Evolutionary conservation across 2,329 filamentous ascomycete species (phyloP).

Genomic region (Aspergillus cejpii): DNA sequence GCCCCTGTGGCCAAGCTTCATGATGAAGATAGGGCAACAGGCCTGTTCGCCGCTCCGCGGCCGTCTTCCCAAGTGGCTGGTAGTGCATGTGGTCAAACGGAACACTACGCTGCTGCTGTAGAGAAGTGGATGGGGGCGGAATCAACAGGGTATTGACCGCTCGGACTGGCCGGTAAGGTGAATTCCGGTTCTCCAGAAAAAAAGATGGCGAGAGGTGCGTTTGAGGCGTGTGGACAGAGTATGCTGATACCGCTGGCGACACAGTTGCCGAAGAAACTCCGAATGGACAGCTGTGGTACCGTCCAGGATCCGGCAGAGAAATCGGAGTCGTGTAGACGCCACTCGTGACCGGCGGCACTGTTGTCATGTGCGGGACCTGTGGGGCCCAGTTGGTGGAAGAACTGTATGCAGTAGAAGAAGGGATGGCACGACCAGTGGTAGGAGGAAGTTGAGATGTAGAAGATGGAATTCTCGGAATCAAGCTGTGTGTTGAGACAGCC

Average conservation of each 20-base stretch:
- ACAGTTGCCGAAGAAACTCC: slow-evolving; percentile 49
- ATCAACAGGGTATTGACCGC: slow-evolving; percentile 86
- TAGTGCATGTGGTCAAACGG: slow-evolving; percentile 73
- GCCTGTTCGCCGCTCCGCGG: slow-evolving; percentile 59
- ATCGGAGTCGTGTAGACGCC: slow-evolving; percentile 27
- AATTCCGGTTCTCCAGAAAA: slow-evolving; percentile 80
- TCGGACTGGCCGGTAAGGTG: slow-evolving; percentile 86
- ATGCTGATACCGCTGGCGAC: slow-evolving; percentile 64
- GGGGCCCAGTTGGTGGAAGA: slow-evolving; percentile 48
- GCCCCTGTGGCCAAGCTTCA: slow-evolving; percentile 39
- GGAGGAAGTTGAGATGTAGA: slow-evolving; percentile 54
- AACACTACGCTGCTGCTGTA: slow-evolving; percentile 64
- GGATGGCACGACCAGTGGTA: slow-evolving; percentile 63
- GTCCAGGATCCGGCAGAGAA: slow-evolving; percentile 31
- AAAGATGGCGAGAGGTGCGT: slow-evolving; percentile 77
- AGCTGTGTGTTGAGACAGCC: slow-evolving; percentile 52
- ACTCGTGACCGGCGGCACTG: slow-evolving; percentile 25
- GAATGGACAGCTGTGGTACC: slow-evolving; percentile 47
- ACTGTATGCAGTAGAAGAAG: slow-evolving; percentile 61
- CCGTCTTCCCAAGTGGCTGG: slow-evolving; percentile 64
- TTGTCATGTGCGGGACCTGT: slow-evolving; percentile 32
- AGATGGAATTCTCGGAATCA: slow-evolving; percentile 36
- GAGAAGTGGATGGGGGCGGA: slow-evolving; percentile 71
- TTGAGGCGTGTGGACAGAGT: slow-evolving; percentile 55
- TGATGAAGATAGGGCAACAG: slow-evolving; percentile 55